These are phyloP conservation scores for Fusarium sp. DNA, from an alignment of 2,329 filamentous ascomycete genomes.

Conservation along the genomic window DNA sequence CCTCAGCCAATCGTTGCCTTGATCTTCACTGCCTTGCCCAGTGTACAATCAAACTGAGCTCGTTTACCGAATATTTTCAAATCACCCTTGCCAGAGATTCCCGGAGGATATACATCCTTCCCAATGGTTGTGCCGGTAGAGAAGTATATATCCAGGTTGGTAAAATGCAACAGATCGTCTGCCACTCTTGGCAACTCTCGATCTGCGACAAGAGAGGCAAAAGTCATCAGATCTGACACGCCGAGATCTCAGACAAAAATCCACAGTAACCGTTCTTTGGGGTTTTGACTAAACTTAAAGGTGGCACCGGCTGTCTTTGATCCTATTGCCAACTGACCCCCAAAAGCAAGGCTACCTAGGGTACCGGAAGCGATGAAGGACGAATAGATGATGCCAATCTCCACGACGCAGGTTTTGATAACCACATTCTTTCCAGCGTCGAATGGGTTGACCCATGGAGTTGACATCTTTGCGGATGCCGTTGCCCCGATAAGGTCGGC, in stretches of 20 bases:
- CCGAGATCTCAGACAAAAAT: not conserved
- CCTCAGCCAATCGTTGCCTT: not conserved
- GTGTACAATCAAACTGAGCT: not conserved
- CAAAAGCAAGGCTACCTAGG: not conserved
- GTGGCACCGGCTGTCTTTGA: not conserved
- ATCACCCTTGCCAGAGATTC: not conserved
- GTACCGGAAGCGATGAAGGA: not conserved
- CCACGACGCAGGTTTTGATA: not conserved
- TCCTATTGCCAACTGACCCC: not conserved
- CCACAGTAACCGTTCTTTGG: not conserved
- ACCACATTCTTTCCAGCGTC: not conserved
- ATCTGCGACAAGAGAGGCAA: not conserved
- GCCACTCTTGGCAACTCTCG: not conserved
- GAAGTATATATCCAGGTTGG: not conserved
- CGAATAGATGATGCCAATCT: not conserved
- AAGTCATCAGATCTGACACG: not conserved
- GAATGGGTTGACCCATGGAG: not conserved
- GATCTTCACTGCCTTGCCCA: not conserved
- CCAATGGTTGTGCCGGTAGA: not conserved
- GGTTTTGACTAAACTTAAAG: not conserved
- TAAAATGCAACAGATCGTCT: not conserved
- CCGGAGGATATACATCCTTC: not conserved
- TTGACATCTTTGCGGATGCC: not conserved
- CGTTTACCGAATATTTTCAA: not conserved
- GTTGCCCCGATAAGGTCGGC: not conserved